Evolutionary conservation across 2,329 filamentous ascomycete species (phyloP), one percentile per base, ranked within the genome.

Genomic region (Septoria petroselini): DNA sequence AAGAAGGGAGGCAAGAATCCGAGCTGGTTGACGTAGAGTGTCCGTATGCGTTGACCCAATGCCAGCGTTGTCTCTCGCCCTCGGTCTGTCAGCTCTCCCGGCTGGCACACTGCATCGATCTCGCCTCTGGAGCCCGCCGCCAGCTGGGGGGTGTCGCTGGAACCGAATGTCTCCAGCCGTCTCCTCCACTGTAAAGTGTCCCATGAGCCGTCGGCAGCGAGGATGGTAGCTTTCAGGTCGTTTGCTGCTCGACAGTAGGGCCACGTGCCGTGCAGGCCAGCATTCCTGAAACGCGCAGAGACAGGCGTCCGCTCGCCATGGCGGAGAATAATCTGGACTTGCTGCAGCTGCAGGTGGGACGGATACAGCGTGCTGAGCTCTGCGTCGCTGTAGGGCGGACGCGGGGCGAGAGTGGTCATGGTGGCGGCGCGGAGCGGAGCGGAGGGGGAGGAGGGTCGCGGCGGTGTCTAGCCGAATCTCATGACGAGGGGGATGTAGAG

Each of bases 331-430:
- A 97, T 78, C 73, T 98, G 93, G 41, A 97, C 93, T 53, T 93
- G 82, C 67, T 93, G 86, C 29, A 98, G 81, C 67, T 91, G 80
- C 52, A 98, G 77, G 37, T 79, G 76, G 48, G 82, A 72, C 1
- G 93, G 93, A 72, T 96, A 98, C 52, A 97, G 83, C 63, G 76
- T 75, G 35, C 79, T 76, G 41, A 97, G 81, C 77, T 97, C 91
- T 52, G 88, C 84, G 58, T 83, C 74, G 37, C 85, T 83, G 73
- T 97, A 97, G 0, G 88, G 82, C 49, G 79, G 74, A 50, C 88
- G 82, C 41, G 88, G 88, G 37, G 78, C 72, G 37, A 95, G 78
- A 33, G 85, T 85, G 9, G 91, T 86, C 91, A 97, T 97, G 41
- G 23, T 58, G 15, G 41, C 5, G 5, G 23, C 5, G 23, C 5